Evolutionary conservation across 208 protist species (phyloP).

Genomic region (Acanthamoeba healyi): DNA sequence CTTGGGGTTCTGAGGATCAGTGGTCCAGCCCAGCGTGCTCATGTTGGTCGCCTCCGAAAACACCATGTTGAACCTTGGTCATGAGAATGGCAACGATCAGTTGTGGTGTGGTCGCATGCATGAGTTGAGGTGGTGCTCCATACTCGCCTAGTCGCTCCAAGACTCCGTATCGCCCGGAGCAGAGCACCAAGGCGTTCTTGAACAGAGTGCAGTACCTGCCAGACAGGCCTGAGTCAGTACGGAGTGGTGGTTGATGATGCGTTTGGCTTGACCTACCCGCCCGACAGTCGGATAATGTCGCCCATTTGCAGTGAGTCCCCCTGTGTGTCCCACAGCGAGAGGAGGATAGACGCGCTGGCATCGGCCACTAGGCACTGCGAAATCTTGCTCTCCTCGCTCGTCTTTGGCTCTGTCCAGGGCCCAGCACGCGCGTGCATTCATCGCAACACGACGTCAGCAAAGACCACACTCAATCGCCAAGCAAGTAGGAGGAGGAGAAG

Average conservation of each 20-base stretch:
- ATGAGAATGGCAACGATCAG: too few relatives aligned
- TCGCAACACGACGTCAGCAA: too few relatives aligned
- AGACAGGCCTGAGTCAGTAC: too few relatives aligned
- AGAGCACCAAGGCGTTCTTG: constrained; percentile 19
- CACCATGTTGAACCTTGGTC: constrained; percentile 44
- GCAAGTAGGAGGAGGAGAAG: neutral
- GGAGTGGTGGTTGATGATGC: neutral
- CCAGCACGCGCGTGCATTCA: too few relatives aligned
- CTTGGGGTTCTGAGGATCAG: constrained; percentile 36
- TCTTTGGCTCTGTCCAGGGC: neutral
- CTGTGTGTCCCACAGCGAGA: constrained; percentile 8
- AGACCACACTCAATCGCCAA: too few relatives aligned
- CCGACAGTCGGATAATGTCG: constrained; percentile 10
- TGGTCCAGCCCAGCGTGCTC: neutral
- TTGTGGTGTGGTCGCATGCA: too few relatives aligned
- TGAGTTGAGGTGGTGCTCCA: neutral
- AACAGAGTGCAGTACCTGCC: constrained; percentile 25
- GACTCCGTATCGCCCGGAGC: constrained; percentile 19
- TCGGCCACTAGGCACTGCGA: constrained; percentile 14
- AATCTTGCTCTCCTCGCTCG: neutral
- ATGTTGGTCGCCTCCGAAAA: constrained; percentile 38
- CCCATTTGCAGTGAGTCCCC: neutral
- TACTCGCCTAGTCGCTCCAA: constrained; percentile 49
- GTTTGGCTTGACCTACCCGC: neutral
- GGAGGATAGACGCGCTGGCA: constrained; percentile 21